Percentiles rank a stretch among this genome's conserved stretches.
phyloP scores from a whole-genome alignment of 1,284 basidiomycete species.

The Trichosporon inkin region DNA sequence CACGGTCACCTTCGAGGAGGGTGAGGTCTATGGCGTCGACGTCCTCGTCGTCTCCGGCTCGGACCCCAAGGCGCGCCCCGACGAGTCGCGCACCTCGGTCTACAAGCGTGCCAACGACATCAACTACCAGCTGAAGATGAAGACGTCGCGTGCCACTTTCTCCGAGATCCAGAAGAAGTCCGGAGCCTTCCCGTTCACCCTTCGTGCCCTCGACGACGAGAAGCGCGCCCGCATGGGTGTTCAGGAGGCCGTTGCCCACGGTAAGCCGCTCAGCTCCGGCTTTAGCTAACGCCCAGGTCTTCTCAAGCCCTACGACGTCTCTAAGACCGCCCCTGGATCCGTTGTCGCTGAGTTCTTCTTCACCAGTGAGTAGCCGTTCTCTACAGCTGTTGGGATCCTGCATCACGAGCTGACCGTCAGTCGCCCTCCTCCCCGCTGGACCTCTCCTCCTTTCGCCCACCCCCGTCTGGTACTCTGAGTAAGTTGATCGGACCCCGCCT shows the following conservation, averaged over 20 bases:
- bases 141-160: constrained; percentile 90
- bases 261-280: constrained; percentile 31
- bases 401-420: constrained; percentile 46
- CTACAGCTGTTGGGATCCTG: background rate
- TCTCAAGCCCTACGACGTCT: constrained; percentile 50
- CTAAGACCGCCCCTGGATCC: constrained; percentile 70
- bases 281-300: constrained; percentile 29
- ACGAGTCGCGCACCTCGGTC: constrained; percentile 85
- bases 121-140: constrained; percentile 96
- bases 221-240: constrained; percentile 91
- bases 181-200: constrained; percentile 95
- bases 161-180: constrained; percentile 97
- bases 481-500: constrained; percentile 17
- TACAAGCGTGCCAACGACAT: constrained; percentile 83
- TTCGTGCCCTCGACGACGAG: constrained; percentile 90
- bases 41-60: constrained; percentile 81
- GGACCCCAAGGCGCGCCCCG: constrained; percentile 71
- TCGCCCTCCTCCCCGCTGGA: constrained; percentile 79
- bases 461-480: constrained; percentile 87
- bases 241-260: constrained; percentile 91
- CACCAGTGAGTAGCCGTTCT: constrained; percentile 54
- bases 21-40: constrained; percentile 94
- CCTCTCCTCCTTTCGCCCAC: constrained; percentile 79
- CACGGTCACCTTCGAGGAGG: constrained; percentile 77
- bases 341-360: constrained; percentile 93